Conservation (phyloP, 306 rosid species). For the Cicer yamashitae region DNA sequence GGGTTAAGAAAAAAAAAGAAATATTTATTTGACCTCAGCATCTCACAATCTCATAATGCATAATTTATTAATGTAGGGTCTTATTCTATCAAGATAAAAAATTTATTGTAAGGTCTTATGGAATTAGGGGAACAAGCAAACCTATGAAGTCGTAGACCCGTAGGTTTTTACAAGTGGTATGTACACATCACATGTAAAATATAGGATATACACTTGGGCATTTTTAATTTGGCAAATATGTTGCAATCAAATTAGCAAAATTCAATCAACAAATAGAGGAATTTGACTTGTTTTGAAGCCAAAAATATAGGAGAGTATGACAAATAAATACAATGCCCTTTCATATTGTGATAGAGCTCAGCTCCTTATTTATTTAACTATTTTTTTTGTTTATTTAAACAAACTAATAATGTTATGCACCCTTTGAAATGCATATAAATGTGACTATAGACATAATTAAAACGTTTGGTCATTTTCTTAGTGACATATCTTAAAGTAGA, state of each 20-base stretch:
- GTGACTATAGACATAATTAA: constrained; percentile 35
- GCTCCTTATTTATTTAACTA: not conserved
- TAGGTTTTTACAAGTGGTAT: constrained; percentile 22
- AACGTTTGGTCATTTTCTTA: constrained; percentile 45
- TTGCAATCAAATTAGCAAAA: constrained; percentile 43
- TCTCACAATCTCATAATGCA: not conserved
- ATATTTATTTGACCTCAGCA: not conserved
- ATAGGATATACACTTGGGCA: constrained; percentile 37
- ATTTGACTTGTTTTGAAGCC: constrained; percentile 48
- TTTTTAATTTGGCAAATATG: constrained; percentile 35
- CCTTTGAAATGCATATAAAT: constrained; percentile 28
- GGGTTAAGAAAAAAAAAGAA: too few species aligned
- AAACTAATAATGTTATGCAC: constrained; percentile 8
- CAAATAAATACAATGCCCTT: constrained; percentile 40
- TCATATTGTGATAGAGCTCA: constrained; percentile 31
- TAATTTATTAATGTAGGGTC: not conserved
- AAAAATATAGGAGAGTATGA: not conserved
- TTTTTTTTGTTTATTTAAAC: not conserved
- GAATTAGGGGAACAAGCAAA: constrained; percentile 45
- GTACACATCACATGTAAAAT: constrained; percentile 24
- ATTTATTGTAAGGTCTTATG: constrained; percentile 28
- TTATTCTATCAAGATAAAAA: too few species aligned
- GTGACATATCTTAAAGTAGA: constrained; percentile 44
- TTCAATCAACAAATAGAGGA: constrained; percentile 14
- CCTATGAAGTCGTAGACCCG: constrained; percentile 36